Evolutionary conservation across 208 protist genomes (phyloP).

Genomic region (Acanthamoeba triangularis): DNA sequence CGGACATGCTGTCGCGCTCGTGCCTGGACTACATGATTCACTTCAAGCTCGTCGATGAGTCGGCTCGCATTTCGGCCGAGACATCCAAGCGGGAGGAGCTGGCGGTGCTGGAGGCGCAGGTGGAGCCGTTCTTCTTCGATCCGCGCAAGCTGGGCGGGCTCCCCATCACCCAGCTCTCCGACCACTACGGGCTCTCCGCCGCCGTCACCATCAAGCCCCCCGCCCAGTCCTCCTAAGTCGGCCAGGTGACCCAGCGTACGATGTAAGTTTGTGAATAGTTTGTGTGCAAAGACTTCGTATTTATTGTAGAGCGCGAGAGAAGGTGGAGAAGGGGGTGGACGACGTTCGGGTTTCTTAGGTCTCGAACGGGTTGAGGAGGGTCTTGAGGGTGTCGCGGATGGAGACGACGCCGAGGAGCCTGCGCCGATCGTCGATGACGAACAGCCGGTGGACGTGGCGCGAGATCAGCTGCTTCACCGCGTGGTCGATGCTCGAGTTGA

Average conservation of each 20-base stretch:
- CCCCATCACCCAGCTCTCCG: conserved; percentile 61
- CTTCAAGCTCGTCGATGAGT: conserved; percentile 46
- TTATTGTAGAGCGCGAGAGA: not conserved
- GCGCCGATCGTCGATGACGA: conserved; percentile 56
- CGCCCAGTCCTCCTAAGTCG: not conserved
- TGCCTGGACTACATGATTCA: conserved; percentile 72
- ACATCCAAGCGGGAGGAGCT: not conserved
- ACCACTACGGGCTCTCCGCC: conserved; percentile 69
- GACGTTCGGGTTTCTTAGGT: not conserved
- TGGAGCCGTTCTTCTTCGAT: conserved; percentile 72
- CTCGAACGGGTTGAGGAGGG: conserved; percentile 38
- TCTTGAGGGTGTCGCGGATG: conserved; percentile 42
- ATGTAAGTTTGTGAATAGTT: not conserved
- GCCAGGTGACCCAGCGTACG: not conserved
- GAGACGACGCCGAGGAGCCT: conserved; percentile 22
- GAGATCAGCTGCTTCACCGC: conserved; percentile 31
- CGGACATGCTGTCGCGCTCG: conserved; percentile 63
- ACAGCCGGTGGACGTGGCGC: conserved; percentile 51
- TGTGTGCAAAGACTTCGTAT: not conserved
- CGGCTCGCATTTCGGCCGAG: too few species aligned
- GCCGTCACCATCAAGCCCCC: not conserved
- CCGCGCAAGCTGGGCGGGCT: conserved; percentile 50
- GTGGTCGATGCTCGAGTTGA: not conserved
- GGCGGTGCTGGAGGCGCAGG: not conserved
- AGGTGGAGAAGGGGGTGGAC: not conserved